Percentiles rank a stretch among this genome's conserved stretches.
Evolutionary conservation across 345 rosid species (phyloP).

Genomic region (Bretschneidera sinensis): DNA sequence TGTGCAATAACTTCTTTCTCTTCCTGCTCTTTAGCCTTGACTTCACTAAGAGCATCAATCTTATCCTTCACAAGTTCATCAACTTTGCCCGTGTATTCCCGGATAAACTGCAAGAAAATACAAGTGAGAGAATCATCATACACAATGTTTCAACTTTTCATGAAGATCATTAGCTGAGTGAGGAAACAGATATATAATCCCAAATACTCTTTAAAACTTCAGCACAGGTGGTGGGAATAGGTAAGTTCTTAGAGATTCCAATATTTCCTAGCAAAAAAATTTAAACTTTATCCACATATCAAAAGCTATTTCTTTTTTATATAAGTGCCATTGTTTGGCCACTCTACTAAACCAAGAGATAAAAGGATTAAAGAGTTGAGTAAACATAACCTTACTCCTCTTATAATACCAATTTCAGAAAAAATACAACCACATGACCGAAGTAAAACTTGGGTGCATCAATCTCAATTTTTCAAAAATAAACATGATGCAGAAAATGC

Average conservation of each 20-base stretch:
- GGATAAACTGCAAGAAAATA: conserved; percentile 47
- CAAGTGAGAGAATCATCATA: not conserved
- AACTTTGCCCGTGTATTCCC: conserved; percentile 75
- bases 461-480: not conserved
- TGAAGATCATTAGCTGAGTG: not conserved
- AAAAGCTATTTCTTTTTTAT: too few species aligned
- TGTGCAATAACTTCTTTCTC: conserved; percentile 79
- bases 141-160: not conserved
- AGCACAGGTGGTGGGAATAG: too few species aligned
- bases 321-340: not conserved
- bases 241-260: too few species aligned
- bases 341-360: not conserved
- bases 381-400: not conserved
- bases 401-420: not conserved
- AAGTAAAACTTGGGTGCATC: not conserved
- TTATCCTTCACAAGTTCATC: conserved; percentile 79
- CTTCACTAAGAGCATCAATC: conserved; percentile 63
- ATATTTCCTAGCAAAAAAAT: too few species aligned
- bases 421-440: not conserved
- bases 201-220: not conserved
- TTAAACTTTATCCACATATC: too few species aligned
- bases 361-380: too few species aligned
- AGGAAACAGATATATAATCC: not conserved
- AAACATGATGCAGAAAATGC: not conserved
- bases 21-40: conserved; percentile 65